Conservation (phyloP, 202 grass and related monocot genomes). For the Setaria viridis region DNA sequence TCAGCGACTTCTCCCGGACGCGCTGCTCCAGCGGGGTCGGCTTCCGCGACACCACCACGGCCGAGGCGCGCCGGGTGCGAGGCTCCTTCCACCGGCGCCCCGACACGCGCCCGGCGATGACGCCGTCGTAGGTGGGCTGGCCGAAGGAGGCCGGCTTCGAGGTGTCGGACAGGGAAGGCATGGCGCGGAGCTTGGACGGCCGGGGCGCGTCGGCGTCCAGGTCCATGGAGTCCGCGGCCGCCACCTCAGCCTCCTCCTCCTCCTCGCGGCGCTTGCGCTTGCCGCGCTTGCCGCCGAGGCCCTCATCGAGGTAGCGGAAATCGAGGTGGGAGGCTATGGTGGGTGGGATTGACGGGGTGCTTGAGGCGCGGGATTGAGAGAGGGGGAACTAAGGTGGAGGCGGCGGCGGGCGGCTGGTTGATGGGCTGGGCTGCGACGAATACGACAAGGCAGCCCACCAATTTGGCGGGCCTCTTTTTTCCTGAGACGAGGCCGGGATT, state of each 20-base stretch:
- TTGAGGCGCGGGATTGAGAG: conserved; percentile 2
- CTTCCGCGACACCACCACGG: conserved; percentile 63
- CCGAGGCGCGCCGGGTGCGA: conserved; percentile 72
- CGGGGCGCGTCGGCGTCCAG: conserved; percentile 53
- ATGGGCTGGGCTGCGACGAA: no score
- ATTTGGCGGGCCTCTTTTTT: not conserved
- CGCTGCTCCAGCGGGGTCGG: conserved; percentile 74
- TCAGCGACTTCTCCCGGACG: conserved; percentile 77
- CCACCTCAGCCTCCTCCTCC: conserved; percentile 18
- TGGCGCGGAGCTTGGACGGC: conserved; percentile 63
- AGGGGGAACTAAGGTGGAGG: not conserved
- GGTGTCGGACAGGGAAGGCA: conserved; percentile 69
- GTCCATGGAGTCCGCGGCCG: conserved; percentile 70
- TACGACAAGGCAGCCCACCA: not conserved
- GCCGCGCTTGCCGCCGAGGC: conserved; percentile 82
- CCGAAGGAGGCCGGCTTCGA: conserved; percentile 80
- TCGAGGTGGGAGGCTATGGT: conserved; percentile 86
- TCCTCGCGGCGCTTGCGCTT: conserved; percentile 76
- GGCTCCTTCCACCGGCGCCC: conserved; percentile 90
- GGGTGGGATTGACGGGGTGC: not conserved
- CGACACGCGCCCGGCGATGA: conserved; percentile 83
- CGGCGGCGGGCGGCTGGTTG: not conserved
- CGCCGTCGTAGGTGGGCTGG: conserved; percentile 85
- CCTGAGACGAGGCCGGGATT: not conserved
- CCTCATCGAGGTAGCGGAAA: conserved; percentile 94